Percentiles rank a stretch among this genome's conserved stretches.
phyloP scores from a whole-genome alignment of 208 protist genomes.

The Trypanosoma mega region DNA sequence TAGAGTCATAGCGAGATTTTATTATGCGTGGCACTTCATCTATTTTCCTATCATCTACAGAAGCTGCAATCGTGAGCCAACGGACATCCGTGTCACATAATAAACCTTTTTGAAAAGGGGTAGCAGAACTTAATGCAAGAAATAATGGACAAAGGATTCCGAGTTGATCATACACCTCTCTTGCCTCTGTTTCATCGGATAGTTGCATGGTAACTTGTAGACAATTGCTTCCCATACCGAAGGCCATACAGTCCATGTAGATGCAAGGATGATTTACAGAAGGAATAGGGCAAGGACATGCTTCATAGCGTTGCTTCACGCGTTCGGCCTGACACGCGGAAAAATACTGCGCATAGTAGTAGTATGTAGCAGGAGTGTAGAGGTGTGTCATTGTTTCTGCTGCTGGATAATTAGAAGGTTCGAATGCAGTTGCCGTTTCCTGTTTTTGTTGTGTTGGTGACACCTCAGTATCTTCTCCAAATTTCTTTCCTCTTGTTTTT shows the following conservation, averaged over 20 bases:
- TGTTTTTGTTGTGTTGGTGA: not conserved
- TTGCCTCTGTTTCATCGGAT: slow-evolving; percentile 89
- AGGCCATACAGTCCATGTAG: slow-evolving; percentile 99
- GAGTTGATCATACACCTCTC: slow-evolving; percentile 97
- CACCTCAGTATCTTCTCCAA: slow-evolving; percentile 19
- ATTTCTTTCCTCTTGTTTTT: slow-evolving; percentile 53
- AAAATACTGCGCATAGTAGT: slow-evolving; percentile 94
- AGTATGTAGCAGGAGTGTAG: slow-evolving; percentile 80
- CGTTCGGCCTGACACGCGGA: slow-evolving; percentile 51
- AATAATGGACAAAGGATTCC: slow-evolving; percentile 94
- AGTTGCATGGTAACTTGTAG: slow-evolving; percentile 98
- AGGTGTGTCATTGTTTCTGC: slow-evolving; percentile 67
- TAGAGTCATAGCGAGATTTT: slow-evolving; percentile 97
- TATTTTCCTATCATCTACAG: slow-evolving; percentile 96
- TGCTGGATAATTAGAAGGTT: slow-evolving; percentile 30
- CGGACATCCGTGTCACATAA: slow-evolving; percentile 96
- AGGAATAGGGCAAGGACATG: slow-evolving; percentile 76
- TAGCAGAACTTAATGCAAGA: slow-evolving; percentile 95
- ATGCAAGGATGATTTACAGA: slow-evolving; percentile 92
- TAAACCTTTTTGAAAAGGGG: slow-evolving; percentile 96
- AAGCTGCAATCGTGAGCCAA: slow-evolving; percentile 95
- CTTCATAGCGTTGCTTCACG: slow-evolving; percentile 79
- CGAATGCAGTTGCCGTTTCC: too few species aligned
- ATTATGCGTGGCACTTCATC: slow-evolving; percentile 89
- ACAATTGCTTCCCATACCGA: slow-evolving; percentile 98